Evolutionary conservation across 257 asterid species (phyloP).

Genomic region (Jacaranda mimosifolia): DNA sequence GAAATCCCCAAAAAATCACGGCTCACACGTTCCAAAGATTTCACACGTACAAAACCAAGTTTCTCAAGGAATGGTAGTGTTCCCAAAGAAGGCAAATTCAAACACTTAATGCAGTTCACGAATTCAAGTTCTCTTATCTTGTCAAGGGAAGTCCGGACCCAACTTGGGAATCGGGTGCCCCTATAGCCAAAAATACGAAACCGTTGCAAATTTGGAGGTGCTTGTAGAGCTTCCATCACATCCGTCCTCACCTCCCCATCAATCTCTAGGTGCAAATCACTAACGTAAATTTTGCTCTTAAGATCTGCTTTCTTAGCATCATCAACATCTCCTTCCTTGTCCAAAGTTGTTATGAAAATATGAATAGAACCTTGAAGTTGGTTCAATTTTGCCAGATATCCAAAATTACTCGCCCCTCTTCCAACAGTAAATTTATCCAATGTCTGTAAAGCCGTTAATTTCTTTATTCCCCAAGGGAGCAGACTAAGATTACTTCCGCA

Average conservation of each 20-base stretch:
- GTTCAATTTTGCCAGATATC: slow-evolving; percentile 18
- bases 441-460: slow-evolving; percentile 14
- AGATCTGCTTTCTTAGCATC: slow-evolving; percentile 3
- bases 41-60: background rate
- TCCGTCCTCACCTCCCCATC: background rate
- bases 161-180: background rate
- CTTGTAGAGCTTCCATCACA: background rate
- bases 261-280: background rate
- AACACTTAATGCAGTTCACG: background rate
- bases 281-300: background rate
- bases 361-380: background rate
- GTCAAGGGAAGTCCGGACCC: background rate
- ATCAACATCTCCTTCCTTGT: background rate
- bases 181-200: background rate
- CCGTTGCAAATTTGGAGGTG: background rate
- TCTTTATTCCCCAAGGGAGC: slow-evolving; percentile 10
- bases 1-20: background rate
- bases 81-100: slow-evolving; percentile 7
- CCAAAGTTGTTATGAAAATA: background rate
- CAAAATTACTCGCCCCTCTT: background rate
- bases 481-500: background rate
- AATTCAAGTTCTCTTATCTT: background rate
- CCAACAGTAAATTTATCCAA: background rate
- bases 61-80: background rate
- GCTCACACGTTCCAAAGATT: background rate